A percentile compares a stretch with the other conserved stretches of the same genome.
These are phyloP conservation scores for Xylariales sp. DNA, from an alignment of 2,329 filamentous ascomycete species.

Conservation along the genomic window DNA sequence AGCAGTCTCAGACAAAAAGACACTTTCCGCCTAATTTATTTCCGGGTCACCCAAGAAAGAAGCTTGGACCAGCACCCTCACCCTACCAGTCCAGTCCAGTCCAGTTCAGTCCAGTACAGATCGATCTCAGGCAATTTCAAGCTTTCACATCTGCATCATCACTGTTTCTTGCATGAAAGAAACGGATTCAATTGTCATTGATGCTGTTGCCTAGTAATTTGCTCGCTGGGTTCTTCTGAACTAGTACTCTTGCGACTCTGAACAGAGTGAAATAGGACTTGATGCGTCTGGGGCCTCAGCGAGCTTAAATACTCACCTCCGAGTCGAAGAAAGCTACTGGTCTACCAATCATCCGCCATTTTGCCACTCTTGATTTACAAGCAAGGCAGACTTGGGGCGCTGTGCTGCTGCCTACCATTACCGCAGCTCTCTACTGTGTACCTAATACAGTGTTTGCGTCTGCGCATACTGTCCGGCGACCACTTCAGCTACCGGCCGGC, in stretches of 20 bases:
- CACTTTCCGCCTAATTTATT: no score
- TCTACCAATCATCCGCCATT: conserved; percentile 12
- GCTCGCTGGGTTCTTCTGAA: no score
- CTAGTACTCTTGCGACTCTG: no score
- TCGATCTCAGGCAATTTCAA: not conserved
- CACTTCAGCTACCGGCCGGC: no score
- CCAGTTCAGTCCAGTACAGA: not conserved
- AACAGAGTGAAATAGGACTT: no score
- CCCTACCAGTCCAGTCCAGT: not conserved
- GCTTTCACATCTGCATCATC: not conserved
- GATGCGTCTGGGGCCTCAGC: no score
- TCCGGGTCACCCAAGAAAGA: not conserved
- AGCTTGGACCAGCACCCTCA: not conserved
- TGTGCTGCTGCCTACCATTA: conserved; percentile 15
- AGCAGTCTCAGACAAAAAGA: not conserved
- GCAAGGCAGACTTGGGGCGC: conserved; percentile 24
- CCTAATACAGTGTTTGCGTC: no score
- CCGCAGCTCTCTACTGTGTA: no score
- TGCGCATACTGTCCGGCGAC: no score
- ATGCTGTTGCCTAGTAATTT: not conserved
- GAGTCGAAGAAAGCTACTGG: no score
- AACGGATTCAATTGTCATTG: not conserved
- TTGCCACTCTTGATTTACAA: conserved; percentile 20
- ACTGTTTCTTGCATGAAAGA: not conserved
- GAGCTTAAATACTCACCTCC: no score